Percentiles rank a stretch among this genome's conserved stretches.
phyloP scores from a whole-genome alignment of 495 filamentous ascomycete genomes.

The Tuber magnatum region DNA sequence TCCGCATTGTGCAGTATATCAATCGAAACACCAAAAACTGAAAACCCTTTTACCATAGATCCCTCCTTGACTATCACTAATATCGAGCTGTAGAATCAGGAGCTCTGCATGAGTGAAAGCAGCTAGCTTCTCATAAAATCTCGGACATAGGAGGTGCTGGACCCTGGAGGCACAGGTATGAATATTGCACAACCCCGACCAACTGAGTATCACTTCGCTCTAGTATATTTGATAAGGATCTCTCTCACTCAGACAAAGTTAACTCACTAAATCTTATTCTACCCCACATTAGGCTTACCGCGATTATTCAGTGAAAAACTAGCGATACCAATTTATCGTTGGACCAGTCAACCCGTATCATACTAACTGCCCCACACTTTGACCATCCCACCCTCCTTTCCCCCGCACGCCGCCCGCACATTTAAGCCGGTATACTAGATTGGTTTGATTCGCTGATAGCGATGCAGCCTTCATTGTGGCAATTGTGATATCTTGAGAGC shows the following conservation, averaged over 20 bases:
- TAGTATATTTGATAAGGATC: not conserved
- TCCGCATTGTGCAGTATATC: not conserved
- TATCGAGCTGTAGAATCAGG: not conserved
- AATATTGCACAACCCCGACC: not conserved
- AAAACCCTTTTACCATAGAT: not conserved
- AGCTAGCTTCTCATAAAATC: not conserved
- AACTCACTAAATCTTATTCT: not conserved
- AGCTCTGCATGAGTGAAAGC: not conserved
- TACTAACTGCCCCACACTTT: not conserved
- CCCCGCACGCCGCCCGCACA: not conserved
- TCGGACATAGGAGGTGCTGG: not conserved
- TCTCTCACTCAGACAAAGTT: not conserved
- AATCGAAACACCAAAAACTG: not conserved
- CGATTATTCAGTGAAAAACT: slow-evolving; percentile 10
- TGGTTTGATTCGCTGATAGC: not conserved
- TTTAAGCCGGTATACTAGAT: not conserved
- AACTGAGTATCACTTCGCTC: not conserved
- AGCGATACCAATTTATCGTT: slow-evolving; percentile 13
- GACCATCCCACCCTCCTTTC: not conserved
- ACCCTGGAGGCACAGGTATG: not conserved
- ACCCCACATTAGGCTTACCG: slow-evolving; percentile 4
- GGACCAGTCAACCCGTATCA: not conserved
- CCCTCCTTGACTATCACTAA: not conserved
- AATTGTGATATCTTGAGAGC: not conserved
- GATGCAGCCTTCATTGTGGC: not conserved